Evolutionary conservation across 2,329 filamentous ascomycete species (phyloP), one percentile per base, ranked within the genome.

Genomic region (Colletotrichum cuscutae): DNA sequence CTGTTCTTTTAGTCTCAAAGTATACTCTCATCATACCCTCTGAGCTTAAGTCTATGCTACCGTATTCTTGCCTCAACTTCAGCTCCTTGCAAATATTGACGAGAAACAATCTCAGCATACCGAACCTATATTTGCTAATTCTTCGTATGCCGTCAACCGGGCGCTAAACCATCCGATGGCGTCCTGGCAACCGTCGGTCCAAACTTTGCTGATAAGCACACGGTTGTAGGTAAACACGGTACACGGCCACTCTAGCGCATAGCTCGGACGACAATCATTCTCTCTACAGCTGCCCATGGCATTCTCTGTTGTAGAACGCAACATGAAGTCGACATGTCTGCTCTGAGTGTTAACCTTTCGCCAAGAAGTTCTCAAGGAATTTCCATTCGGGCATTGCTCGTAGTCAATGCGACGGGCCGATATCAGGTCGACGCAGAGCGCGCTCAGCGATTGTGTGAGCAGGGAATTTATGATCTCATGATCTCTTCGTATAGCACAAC

Each of bases 181-280:
- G 37, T 69, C 67, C 53, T 63, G 12, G 53, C 19, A 60, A 66
- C 54, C 22, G 15, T 9, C n/a, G 26, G 28, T 12, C 28, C 19
- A 54, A 53, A 26, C 7, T 54, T 30, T 57, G 19, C 42, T 32
- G 42, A 60, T 59, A 37, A 52, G 24, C 30, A 53, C 62, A 61
- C 62, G 19, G 61, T 56, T 54, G 28, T n/a, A 60, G 5, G 12
- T n/a, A 22, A 53, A 28, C 30, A 54, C 37, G 37, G 22, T 56
- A 46, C 68, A 60, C 54, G 24, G 56, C 42, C 68, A 35, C 15
- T 66, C 37, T 60, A 32, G 68, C 54, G 61, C 13, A 24, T 46
- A 19, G 68, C 68, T 71, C 54, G 62, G 68, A 71, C 61, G 46
- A 66, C 22, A 35, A 56, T 19, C 15, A 49, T 49, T 19, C 42